Base-by-base conservation (phyloP, 176 grass and related monocot genomes). In the Calamus simplicifolius region DNA sequence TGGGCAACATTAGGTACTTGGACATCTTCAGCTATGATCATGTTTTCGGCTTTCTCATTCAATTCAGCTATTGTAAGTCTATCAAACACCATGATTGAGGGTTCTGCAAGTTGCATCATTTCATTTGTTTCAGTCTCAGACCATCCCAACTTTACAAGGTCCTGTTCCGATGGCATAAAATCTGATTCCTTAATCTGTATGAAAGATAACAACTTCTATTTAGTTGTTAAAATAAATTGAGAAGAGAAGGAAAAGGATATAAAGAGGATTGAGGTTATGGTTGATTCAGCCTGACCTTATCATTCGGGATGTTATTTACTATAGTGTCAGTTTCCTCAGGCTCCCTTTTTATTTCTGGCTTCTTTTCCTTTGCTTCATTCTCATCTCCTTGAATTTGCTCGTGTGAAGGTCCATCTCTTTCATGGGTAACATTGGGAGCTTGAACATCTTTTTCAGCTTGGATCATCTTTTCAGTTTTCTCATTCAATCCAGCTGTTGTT, bases 121-220 rank as follows among this genome's bases (percentile, higher is more conserved):
- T 23, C 21, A 23, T 23, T 23, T 23, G 21, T 23, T 23, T 23
- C 21, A 23, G 21, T 23, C 21, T 23, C 21, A 23, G 21, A 23
- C 21, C 21, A 23, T 23, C 21, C 21, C 21, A 23, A 23, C 21
- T 23, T 61, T 52, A 66, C 51, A 29, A 79, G 5, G 58, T 53
- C 80, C 75, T 51, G 61, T 23, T 76, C 70, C 74, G 83, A 75
- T 50, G 50, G 13, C 62, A 38, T 64, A 38, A 1, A 58, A 64
- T 77, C 73, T 28, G 54, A 26, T 73, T 50, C 54, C 23, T 48
- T 80, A 78, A 53, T 67, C 80, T 92, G 64, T 68, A 90, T 51
- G 10, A 21, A 21, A 65, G 66, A 66, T 23, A 27, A 72, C 19
- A 62, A 63, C 27, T 76, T 69, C 56, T 31, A 56, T 30, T 51